Conservation (phyloP, 768 basidiomycete species). For the Auricularia sp. region DNA sequence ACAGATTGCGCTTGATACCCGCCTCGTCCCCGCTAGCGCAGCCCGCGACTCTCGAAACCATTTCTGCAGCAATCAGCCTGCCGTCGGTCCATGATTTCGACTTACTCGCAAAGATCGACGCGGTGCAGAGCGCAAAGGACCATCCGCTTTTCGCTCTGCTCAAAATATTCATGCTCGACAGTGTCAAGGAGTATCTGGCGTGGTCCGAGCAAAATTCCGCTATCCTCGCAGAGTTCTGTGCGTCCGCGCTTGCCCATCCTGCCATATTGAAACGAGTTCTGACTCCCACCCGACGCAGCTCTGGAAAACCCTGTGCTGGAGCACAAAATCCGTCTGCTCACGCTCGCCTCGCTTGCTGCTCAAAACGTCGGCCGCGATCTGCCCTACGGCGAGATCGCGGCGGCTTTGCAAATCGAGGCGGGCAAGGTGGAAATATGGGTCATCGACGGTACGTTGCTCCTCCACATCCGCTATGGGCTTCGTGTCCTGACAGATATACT, state of each 20-base stretch:
- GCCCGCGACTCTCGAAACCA: slow-evolving; percentile 46
- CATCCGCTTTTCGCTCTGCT: slow-evolving; percentile 68
- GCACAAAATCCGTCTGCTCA: slow-evolving; percentile 69
- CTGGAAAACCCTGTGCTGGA: slow-evolving; percentile 52
- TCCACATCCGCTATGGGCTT: background rate
- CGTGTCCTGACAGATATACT: background rate
- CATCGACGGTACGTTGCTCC: slow-evolving; percentile 55
- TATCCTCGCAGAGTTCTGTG: slow-evolving; percentile 49
- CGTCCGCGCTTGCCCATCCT: slow-evolving; percentile 14
- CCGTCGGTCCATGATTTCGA: slow-evolving; percentile 74
- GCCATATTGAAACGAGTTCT: background rate
- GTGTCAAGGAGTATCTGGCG: slow-evolving; percentile 46
- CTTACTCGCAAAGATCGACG: slow-evolving; percentile 64
- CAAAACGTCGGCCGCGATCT: slow-evolving; percentile 65
- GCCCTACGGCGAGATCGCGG: slow-evolving; percentile 58
- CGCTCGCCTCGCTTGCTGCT: slow-evolving; percentile 68
- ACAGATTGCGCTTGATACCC: slow-evolving; percentile 52
- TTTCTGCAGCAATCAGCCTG: slow-evolving; percentile 54
- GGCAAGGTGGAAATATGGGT: slow-evolving; percentile 76
- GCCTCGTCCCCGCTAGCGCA: slow-evolving; percentile 40
- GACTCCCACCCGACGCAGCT: slow-evolving; percentile 24
- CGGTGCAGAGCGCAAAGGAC: slow-evolving; percentile 51
- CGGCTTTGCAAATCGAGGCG: slow-evolving; percentile 50
- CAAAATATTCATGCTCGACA: slow-evolving; percentile 59
- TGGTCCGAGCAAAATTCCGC: slow-evolving; percentile 48